A percentile compares a stretch with the other conserved stretches of the same genome.
Conservation (phyloP, 768 basidiomycete genomes). For the Trametes villosa region DNA sequence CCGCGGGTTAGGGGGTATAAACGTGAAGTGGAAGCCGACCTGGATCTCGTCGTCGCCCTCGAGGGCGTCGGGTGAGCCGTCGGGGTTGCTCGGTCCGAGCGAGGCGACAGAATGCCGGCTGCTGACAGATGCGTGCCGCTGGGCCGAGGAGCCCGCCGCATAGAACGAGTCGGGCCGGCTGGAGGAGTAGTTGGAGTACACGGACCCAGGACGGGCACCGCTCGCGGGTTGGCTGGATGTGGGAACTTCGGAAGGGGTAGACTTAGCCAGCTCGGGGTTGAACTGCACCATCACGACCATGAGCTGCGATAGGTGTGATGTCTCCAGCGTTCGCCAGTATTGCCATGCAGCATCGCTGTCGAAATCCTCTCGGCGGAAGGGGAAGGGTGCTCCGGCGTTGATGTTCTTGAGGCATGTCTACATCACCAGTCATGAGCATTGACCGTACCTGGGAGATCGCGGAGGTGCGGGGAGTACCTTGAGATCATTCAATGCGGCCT, state of each 20-base stretch:
- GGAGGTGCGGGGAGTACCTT: constrained; percentile 59
- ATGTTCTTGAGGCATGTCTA: constrained; percentile 93
- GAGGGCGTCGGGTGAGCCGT: constrained; percentile 44
- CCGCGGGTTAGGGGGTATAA: constrained; percentile 87
- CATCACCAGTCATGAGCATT: constrained; percentile 18
- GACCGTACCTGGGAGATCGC: background rate
- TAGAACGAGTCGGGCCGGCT: constrained; percentile 31
- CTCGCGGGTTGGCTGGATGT: constrained; percentile 35
- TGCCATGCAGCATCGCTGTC: constrained; percentile 80
- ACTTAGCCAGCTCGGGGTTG: constrained; percentile 87
- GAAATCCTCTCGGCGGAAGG: constrained; percentile 88
- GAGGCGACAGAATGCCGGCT: constrained; percentile 62
- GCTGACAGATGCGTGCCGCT: constrained; percentile 65
- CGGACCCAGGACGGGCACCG: constrained; percentile 55
- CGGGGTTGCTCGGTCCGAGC: constrained; percentile 38
- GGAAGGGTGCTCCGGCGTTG: constrained; percentile 80
- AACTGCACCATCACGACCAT: constrained; percentile 85
- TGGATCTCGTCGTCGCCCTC: constrained; percentile 72
- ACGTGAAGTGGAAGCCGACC: constrained; percentile 81
- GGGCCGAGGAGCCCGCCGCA: constrained; percentile 27
- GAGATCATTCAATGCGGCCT: constrained; percentile 86
- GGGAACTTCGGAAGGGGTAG: constrained; percentile 60
- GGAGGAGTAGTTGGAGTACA: constrained; percentile 46
- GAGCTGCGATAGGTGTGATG: constrained; percentile 82
- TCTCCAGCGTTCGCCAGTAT: constrained; percentile 82